Evolutionary conservation across 139 green algal genomes (phyloP), one percentile per base, ranked within the genome.

Genomic region (Trebouxia sp.): DNA sequence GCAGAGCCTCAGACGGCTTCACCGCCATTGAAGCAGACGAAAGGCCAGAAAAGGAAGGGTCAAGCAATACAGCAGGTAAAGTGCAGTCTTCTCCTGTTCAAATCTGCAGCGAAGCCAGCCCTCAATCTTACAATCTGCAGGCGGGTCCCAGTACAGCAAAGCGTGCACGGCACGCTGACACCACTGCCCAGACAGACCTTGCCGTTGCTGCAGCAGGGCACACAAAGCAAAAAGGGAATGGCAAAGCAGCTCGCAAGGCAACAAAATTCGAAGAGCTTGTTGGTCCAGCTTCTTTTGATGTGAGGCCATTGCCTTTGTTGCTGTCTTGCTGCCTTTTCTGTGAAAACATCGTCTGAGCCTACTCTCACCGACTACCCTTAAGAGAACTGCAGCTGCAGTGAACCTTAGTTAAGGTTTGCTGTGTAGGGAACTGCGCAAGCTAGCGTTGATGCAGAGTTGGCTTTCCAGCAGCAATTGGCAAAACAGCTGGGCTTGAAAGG

Each of bases 401-500:
- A n/a, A n/a, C n/a, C n/a, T n/a, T n/a, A n/a, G n/a, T 30, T 0
- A 45, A 26, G 12, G 0, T 69, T 10, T 4, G 58, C 11, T 12
- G 14, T 72, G 62, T 22, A 72, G 62, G 62, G 62, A 1, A 42
- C 8, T 45, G 62, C 32, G 11, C 62, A 72, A 35, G 14, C 6
- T 5, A 72, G 62, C 9, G 32, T 75, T 15, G 78, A 80, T 11
- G 67, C 86, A n/a, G 88, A 92, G 37, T 15, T 39, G 6, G 79
- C 56, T 14, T 80, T 89, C 56, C 86, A 91, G 72, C 69, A 81
- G 7, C 74, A 84, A 32, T 53, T 91, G 70, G 88, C 84, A 6
- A 75, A 74, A 15, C 88, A 90, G 82, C 84, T 92, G 48, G 85
- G 83, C 4, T 26, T 91, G 38, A 89, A 88, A 45, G 50, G 43